phyloP scores from a whole-genome alignment of 495 filamentous ascomycete genomes.

The Trypethelium eluteriae region DNA sequence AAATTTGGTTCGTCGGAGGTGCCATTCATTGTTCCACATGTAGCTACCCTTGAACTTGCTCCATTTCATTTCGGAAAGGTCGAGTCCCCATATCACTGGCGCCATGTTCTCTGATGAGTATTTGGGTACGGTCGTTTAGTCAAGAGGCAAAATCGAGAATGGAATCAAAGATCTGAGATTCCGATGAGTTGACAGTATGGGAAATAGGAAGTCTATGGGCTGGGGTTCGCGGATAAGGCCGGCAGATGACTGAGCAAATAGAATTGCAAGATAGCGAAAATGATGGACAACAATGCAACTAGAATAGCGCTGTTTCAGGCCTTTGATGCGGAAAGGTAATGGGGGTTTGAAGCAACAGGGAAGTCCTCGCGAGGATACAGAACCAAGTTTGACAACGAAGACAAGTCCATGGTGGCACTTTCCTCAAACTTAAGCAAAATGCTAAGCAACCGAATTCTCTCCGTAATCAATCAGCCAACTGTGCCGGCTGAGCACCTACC shows the following conservation, averaged over 20 bases:
- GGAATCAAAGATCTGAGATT: background rate
- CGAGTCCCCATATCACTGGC: constrained; percentile 47
- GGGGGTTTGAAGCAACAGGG: background rate
- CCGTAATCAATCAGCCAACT: background rate
- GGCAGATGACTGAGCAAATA: background rate
- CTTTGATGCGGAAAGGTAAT: background rate
- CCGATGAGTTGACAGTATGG: background rate
- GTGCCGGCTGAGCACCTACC: background rate
- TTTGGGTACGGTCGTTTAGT: background rate
- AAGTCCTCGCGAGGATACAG: background rate
- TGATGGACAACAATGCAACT: background rate
- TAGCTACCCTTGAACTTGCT: constrained; percentile 44
- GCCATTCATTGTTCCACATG: constrained; percentile 45
- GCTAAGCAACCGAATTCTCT: background rate
- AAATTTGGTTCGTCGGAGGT: constrained; percentile 46
- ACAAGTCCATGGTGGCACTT: background rate
- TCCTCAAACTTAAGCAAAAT: background rate
- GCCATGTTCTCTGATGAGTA: constrained; percentile 23
- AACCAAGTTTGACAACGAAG: background rate
- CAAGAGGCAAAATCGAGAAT: background rate
- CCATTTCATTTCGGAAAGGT: constrained; percentile 46
- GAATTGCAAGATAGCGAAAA: background rate
- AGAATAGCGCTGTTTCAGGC: background rate
- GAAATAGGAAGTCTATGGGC: background rate
- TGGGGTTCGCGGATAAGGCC: background rate